These are phyloP conservation scores for Sutorius eximius DNA, from an alignment of 1,284 basidiomycete genomes.

Conservation along the genomic window DNA sequence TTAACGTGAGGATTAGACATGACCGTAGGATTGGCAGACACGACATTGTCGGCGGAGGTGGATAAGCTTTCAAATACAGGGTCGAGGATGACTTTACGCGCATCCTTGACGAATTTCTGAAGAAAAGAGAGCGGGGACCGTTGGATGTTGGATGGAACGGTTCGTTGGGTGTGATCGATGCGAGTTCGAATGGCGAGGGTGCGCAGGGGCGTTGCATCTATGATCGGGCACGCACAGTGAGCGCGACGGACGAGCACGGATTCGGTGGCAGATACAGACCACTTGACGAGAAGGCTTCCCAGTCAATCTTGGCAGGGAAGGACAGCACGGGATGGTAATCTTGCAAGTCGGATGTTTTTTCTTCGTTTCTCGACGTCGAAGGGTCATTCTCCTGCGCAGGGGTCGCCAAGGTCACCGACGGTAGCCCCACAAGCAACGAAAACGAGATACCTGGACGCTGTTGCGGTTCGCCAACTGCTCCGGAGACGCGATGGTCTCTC, in stretches of 20 bases:
- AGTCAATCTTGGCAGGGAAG: slow-evolving; percentile 32
- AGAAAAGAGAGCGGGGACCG: slow-evolving; percentile 54
- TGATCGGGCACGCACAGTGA: slow-evolving; percentile 8
- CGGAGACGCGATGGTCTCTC: slow-evolving; percentile 36
- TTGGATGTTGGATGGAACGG: slow-evolving; percentile 41
- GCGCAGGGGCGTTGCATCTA: slow-evolving; percentile 47
- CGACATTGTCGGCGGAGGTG: slow-evolving; percentile 16
- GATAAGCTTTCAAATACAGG: slow-evolving; percentile 51
- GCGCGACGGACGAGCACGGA: background rate
- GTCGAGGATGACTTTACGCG: slow-evolving; percentile 55
- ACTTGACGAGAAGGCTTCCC: slow-evolving; percentile 33
- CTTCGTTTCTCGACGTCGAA: slow-evolving; percentile 6
- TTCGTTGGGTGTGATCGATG: slow-evolving; percentile 38
- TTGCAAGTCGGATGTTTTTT: slow-evolving; percentile 36
- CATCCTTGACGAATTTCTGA: slow-evolving; percentile 58
- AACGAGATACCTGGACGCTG: slow-evolving; percentile 35
- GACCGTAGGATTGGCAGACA: slow-evolving; percentile 29
- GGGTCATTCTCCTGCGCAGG: slow-evolving; percentile 10
- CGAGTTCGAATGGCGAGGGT: slow-evolving; percentile 42
- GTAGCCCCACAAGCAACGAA: background rate
- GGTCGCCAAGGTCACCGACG: background rate
- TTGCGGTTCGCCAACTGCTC: slow-evolving; percentile 33
- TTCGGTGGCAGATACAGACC: slow-evolving; percentile 24
- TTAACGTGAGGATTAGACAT: slow-evolving; percentile 30
- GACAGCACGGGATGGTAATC: slow-evolving; percentile 35